These are phyloP conservation scores for Aquilaria sinensis DNA, from an alignment of 345 rosid species.

Conservation along the genomic window DNA sequence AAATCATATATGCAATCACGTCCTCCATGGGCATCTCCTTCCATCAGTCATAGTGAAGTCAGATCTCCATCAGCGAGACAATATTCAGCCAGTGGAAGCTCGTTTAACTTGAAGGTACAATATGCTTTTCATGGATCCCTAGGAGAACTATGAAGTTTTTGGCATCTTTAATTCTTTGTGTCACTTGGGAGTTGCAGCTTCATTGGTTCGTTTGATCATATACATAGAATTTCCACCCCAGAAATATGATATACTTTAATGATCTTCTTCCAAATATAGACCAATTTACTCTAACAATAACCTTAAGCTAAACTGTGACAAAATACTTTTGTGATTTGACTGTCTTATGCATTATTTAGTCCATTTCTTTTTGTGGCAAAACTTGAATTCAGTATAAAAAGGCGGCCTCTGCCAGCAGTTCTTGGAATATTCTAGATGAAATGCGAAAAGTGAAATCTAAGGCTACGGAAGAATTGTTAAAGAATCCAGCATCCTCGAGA, in stretches of 20 bases:
- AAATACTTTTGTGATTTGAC: background rate
- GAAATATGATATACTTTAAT: too few relatives aligned
- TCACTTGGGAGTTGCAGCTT: background rate
- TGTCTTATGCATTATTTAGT: background rate
- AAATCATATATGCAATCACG: conserved; percentile 71
- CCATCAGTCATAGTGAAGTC: conserved; percentile 26
- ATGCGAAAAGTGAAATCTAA: conserved; percentile 78
- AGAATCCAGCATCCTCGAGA: conserved; percentile 35
- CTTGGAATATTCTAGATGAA: conserved; percentile 88
- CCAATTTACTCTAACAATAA: background rate
- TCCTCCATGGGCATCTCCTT: conserved; percentile 74
- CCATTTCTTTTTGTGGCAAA: conserved; percentile 13
- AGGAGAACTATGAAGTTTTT: background rate
- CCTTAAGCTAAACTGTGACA: background rate
- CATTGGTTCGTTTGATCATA: too few relatives aligned
- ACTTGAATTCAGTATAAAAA: conserved; percentile 46
- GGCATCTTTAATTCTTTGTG: background rate
- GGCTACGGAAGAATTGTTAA: conserved; percentile 86
- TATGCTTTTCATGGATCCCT: background rate
- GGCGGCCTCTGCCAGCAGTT: conserved; percentile 40
- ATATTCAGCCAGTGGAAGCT: conserved; percentile 32
- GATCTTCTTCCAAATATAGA: background rate
- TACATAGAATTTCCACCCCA: too few relatives aligned
- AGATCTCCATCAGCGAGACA: conserved; percentile 43
- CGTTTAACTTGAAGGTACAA: conserved; percentile 44